These are phyloP conservation scores for Magnolia kwangsiensis DNA, from an alignment of 164 flowering plant genomes.

Conservation along the genomic window DNA sequence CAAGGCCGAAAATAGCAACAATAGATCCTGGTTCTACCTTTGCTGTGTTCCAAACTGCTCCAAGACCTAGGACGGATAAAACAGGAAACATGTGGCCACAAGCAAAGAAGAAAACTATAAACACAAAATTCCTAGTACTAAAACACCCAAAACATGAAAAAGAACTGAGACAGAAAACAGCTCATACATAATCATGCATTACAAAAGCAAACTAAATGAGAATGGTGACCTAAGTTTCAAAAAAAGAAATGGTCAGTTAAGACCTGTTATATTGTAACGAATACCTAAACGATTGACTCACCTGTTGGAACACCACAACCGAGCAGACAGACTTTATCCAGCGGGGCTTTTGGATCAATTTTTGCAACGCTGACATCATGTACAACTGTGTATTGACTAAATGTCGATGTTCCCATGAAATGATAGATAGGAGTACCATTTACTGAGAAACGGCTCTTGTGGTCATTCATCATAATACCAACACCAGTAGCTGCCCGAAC, in stretches of 20 bases:
- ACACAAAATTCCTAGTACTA: neutral
- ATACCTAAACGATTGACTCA: constrained; percentile 14
- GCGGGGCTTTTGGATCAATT: constrained; percentile 87
- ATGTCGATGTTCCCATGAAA: constrained; percentile 99
- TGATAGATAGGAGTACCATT: constrained; percentile 92
- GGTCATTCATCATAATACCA: constrained; percentile 93
- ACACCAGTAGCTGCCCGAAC: constrained; percentile 89
- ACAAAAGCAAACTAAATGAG: neutral
- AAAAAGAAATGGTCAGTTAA: neutral
- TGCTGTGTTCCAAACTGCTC: constrained; percentile 99
- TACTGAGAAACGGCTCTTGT: constrained; percentile 85
- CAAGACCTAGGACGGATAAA: constrained; percentile 60
- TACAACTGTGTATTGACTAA: constrained; percentile 94
- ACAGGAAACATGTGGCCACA: neutral
- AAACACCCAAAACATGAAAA: neutral
- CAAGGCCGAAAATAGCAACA: constrained; percentile 98
- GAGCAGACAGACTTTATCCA: constrained; percentile 95
- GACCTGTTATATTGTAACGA: neutral
- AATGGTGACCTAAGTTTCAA: neutral
- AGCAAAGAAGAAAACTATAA: neutral
- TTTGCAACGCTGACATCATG: constrained; percentile 99
- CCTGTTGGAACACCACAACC: constrained; percentile 99
- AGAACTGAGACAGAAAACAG: neutral
- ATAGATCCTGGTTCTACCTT: constrained; percentile 94
- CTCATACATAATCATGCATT: too few species aligned